These are phyloP conservation scores for Phaeophleospora eucalypticola DNA, from an alignment of 2,329 filamentous ascomycete genomes.

Conservation along the genomic window DNA sequence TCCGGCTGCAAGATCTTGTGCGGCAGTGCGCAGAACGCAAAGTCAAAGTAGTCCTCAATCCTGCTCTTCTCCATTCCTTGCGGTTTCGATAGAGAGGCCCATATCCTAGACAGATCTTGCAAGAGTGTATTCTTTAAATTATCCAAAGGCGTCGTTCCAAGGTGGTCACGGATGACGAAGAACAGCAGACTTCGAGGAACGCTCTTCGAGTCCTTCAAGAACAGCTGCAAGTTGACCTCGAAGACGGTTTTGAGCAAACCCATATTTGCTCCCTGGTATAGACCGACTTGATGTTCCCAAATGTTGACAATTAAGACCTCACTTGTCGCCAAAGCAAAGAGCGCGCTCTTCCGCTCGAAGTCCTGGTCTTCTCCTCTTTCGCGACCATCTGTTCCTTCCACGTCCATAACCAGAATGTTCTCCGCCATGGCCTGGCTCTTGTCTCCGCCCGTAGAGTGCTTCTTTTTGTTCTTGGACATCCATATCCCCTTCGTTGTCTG, in stretches of 20 bases:
- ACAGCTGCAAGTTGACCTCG: slow-evolving; percentile 95
- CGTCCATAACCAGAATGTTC: slow-evolving; percentile 98
- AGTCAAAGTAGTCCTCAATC: slow-evolving; percentile 98
- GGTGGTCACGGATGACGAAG: slow-evolving; percentile 97
- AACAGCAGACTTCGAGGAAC: slow-evolving; percentile 88
- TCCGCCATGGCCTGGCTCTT: no score
- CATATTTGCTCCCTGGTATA: slow-evolving; percentile 99
- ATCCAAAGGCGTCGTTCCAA: slow-evolving; percentile 82
- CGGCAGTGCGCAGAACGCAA: slow-evolving; percentile 89
- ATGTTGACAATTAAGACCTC: slow-evolving; percentile 98
- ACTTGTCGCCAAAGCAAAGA: slow-evolving; percentile 94
- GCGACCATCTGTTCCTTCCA: slow-evolving; percentile 93
- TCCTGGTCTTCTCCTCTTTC: slow-evolving; percentile 98
- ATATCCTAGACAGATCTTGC: slow-evolving; percentile 87
- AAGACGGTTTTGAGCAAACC: slow-evolving; percentile 97
- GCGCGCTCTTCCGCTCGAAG: slow-evolving; percentile 95
- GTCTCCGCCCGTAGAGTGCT: slow-evolving; percentile 46
- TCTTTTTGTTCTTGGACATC: slow-evolving; percentile 93
- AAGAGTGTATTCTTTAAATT: slow-evolving; percentile 88
- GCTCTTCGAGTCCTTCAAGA: slow-evolving; percentile 91
- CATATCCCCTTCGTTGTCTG: slow-evolving; percentile 99
- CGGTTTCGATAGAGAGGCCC: slow-evolving; percentile 89
- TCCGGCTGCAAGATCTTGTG: slow-evolving; percentile 97
- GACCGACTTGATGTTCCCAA: slow-evolving; percentile 96
- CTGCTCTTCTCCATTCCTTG: slow-evolving; percentile 78